These are phyloP conservation scores for Calamus simplicifolius DNA, from an alignment of 176 grass and related monocot species.

Conservation along the genomic window DNA sequence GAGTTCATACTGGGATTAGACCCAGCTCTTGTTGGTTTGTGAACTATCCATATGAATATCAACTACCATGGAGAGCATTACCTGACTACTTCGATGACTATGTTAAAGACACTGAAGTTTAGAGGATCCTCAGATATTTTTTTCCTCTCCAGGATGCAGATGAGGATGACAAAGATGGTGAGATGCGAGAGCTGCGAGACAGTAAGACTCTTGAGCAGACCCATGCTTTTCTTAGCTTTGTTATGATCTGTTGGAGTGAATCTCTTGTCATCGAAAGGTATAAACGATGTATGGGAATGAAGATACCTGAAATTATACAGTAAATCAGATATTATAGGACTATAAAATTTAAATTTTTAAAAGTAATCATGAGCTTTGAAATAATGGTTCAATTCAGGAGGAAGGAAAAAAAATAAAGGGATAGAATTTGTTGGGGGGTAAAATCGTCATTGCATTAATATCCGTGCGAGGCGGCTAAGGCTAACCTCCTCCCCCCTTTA, in stretches of 20 bases:
- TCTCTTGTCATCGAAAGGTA: slow-evolving; percentile 34
- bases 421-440: too few species aligned
- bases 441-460: too few species aligned
- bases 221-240: slow-evolving; percentile 12
- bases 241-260: not conserved
- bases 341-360: too few species aligned
- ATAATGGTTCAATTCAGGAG: too few species aligned
- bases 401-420: too few species aligned
- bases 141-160: slow-evolving; percentile 5
- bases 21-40: too few species aligned
- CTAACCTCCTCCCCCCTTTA: too few species aligned
- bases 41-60: not conserved
- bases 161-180: not conserved
- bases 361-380: too few species aligned
- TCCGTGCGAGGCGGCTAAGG: too few species aligned
- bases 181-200: not conserved
- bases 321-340: too few species aligned
- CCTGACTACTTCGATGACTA: slow-evolving; percentile 12
- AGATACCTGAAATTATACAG: slow-evolving; percentile 36
- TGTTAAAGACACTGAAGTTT: slow-evolving; percentile 15
- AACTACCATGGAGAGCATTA: not conserved
- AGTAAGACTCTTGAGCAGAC: slow-evolving; percentile 22
- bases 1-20: too few species aligned
- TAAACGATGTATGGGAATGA: slow-evolving; percentile 50
- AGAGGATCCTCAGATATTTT: slow-evolving; percentile 1